These are phyloP conservation scores for Rhodosporidiobolus odoratus DNA, from an alignment of 768 basidiomycete genomes.

Conservation along the genomic window DNA sequence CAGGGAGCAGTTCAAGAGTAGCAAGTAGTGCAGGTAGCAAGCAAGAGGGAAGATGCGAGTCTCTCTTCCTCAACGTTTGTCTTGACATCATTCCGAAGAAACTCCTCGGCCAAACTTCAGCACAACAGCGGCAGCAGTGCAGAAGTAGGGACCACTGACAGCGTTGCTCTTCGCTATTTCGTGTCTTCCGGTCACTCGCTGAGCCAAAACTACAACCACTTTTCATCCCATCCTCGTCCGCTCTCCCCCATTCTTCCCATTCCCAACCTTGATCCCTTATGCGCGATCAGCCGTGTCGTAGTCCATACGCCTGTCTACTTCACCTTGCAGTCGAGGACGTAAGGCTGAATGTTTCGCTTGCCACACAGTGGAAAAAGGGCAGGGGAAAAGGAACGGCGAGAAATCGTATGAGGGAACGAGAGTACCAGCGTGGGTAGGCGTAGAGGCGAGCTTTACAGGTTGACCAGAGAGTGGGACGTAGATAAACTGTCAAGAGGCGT, in stretches of 20 bases:
- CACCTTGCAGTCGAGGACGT: slow-evolving; percentile 63
- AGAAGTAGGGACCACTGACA: too few relatives aligned
- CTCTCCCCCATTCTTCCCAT: background rate
- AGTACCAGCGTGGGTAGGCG: background rate
- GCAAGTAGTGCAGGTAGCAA: too few relatives aligned
- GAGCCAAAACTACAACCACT: too few relatives aligned
- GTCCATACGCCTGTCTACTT: slow-evolving; percentile 66
- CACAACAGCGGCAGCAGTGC: too few relatives aligned
- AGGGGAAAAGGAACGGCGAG: background rate
- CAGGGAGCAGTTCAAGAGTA: too few relatives aligned
- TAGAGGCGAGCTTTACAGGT: slow-evolving; percentile 15
- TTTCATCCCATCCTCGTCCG: background rate
- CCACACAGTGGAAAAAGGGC: slow-evolving; percentile 55
- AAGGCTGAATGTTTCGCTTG: slow-evolving; percentile 75
- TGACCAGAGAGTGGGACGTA: background rate
- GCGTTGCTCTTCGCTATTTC: too few relatives aligned
- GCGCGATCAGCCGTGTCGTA: slow-evolving; percentile 61
- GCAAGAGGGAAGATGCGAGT: too few relatives aligned
- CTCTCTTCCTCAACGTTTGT: too few relatives aligned
- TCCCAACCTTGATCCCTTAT: background rate
- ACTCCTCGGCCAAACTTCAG: too few relatives aligned
- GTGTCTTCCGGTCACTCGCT: too few relatives aligned
- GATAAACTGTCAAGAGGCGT: too few relatives aligned
- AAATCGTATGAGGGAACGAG: background rate
- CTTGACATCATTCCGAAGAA: too few relatives aligned